Evolutionary conservation across 2,329 filamentous ascomycete species (phyloP).

Genomic region (Venturia nashicola): DNA sequence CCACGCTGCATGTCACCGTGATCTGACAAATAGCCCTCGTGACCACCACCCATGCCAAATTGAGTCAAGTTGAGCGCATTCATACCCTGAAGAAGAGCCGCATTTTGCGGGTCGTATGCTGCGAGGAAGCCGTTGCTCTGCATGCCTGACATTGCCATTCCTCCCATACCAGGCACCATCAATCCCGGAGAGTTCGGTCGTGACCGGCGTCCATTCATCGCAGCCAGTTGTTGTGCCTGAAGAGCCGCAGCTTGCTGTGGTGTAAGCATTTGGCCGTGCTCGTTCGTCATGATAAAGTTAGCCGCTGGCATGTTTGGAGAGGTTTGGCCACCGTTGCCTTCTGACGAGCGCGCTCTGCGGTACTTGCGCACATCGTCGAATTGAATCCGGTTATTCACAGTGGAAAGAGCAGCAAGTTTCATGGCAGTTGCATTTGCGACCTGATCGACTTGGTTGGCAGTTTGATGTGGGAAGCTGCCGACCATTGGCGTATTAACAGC

Average conservation of each 20-base stretch:
- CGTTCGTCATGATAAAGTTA: slow-evolving; percentile 89
- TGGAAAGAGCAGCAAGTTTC: slow-evolving; percentile 94
- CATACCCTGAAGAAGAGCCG: slow-evolving; percentile 48
- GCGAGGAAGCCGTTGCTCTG: slow-evolving; percentile 91
- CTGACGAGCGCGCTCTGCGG: slow-evolving; percentile 79
- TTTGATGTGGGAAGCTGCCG: slow-evolving; percentile 57
- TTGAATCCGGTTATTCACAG: slow-evolving; percentile 95
- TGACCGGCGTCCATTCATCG: slow-evolving; percentile 69
- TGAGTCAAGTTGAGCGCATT: slow-evolving; percentile 60
- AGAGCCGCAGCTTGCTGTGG: slow-evolving; percentile 38
- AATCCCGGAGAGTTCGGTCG: slow-evolving; percentile 81
- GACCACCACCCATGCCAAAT: slow-evolving; percentile 41
- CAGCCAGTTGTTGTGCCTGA: slow-evolving; percentile 68
- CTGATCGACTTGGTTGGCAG: slow-evolving; percentile 79
- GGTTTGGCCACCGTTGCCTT: slow-evolving; percentile 51
- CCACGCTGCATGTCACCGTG: slow-evolving; percentile 75
- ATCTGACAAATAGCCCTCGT: slow-evolving; percentile 85
- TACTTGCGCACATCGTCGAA: slow-evolving; percentile 96
- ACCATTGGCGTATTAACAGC: slow-evolving; percentile 98
- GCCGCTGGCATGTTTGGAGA: slow-evolving; percentile 50
- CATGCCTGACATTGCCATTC: slow-evolving; percentile 62
- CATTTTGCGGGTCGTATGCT: slow-evolving; percentile 62
- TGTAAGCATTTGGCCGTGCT: slow-evolving; percentile 76
- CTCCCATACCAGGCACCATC: slow-evolving; percentile 50
- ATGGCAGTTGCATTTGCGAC: slow-evolving; percentile 97